Evolutionary conservation across 106 monocot species (phyloP), one percentile per base, ranked within the genome.

Genomic region (Dactylorhiza incarnata): DNA sequence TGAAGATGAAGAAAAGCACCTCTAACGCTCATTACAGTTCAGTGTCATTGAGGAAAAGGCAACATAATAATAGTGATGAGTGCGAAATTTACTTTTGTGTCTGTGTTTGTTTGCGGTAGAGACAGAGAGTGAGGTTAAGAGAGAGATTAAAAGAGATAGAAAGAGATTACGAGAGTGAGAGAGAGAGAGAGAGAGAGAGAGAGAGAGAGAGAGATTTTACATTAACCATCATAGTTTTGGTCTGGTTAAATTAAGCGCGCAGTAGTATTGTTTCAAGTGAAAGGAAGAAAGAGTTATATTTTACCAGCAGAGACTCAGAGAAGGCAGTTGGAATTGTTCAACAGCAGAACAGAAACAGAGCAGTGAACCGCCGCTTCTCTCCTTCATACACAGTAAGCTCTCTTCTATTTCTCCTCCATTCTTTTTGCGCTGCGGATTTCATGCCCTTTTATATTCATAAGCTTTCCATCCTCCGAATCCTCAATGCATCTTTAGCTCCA

Each of bases 1-100:
- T 69, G 45, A 69, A 46, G 45, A 45, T 69, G 69, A 69, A 69
- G 69, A 69, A 15, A 69, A 69, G 45, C 14, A 37, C 66, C 66
- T 66, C 37, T 37, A 24, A 26, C 14, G 58, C 17, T 45, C 69
- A 46, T n/a, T 44, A 43, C 69, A 44, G 13, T 69, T 45, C 45
- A 45, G 1, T 45, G 7, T 46, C 25, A 69, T 46, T 17, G 44
- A 16, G 45, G 69, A 69, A 44, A 46, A 46, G 69, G 69, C 69
- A 69, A 69, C 45, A 46, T 69, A 46, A 69, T 46, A 69, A 46
- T 69, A 46, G 69, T 17, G 69, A 65, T 26, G 12, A 25, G 65
- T 26, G 65, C 26, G 65, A 29, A 11, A 24, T 5, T 26, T 11
- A 5, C 65, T 26, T 26, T 65, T 65, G 65, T 65, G 65, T 65